Evolutionary conservation across 169 alveolate species (phyloP), one percentile per base, ranked within the genome.

Genomic region (Babesia sp.): DNA sequence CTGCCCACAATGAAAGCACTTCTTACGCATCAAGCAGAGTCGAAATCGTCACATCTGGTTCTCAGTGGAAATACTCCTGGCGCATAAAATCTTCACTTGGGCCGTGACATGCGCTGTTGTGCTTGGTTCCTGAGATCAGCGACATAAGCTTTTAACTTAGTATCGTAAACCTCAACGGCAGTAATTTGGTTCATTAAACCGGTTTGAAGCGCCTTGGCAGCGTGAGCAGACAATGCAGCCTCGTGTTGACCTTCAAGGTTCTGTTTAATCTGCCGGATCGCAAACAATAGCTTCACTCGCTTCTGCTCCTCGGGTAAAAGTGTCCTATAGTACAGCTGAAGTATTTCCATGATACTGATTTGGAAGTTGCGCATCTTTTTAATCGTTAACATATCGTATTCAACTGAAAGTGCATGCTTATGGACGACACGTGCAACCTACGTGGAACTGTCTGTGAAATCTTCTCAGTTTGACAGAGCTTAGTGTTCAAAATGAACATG

Each of bases 1-100:
- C 63, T 87, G 53, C 93, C 93, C 34, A 87, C 93, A 4, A 71
- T 87, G 76, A 87, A 84, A 66, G 91, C 90, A 20, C 74, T 87
- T 28, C 64, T 73, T 44, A 71, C 83, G 28, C 83, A 72, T 31
- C 93, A 87, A 76, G 72, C 64, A 41, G 85, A 73, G 45, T 74
- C 82, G 24, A 81, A 87, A 58, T 71, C 87, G 29, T 59, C 91
- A 24, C 84, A 83, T 79, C 36, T 80, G 46, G 71, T 61, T 3
- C 84, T 80, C 34, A 61, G 67, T 45, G 88, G 88, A 28, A 63
- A 63, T 39, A 44, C 54, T 22, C 37, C 29, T 34, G 28, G 41
- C 18, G 1, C 31, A 42, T 51, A 50, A 24, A 16, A 8, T 20
- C 22, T 26, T 66, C 28, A 31, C 37, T 34, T 11, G 0, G 58